Conservation (phyloP, 148 eudicot genomes). For the Fagopyrum esculentum region DNA sequence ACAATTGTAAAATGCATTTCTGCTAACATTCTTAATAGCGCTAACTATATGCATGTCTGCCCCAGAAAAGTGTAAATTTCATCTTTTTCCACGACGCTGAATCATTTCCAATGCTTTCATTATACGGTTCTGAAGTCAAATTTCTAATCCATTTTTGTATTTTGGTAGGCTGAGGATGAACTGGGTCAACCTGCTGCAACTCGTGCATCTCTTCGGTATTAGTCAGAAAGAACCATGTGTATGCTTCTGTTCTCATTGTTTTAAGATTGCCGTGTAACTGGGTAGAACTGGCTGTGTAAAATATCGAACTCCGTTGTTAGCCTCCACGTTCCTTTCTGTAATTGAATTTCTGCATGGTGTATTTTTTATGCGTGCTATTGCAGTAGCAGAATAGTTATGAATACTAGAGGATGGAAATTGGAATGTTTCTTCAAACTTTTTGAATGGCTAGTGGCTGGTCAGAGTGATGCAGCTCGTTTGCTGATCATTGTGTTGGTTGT, state of each 20-base stretch:
- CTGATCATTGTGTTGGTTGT: not conserved
- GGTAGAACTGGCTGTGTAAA: not conserved
- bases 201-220: conserved; percentile 77
- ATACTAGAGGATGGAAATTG: not conserved
- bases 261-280: not conserved
- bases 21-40: not conserved
- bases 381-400: not conserved
- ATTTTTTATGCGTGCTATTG: not conserved
- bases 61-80: not conserved
- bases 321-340: not conserved
- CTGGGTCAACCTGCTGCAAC: conserved; percentile 79
- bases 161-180: conserved; percentile 67
- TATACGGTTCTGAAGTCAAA: not conserved
- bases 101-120: not conserved
- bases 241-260: not conserved
- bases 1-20: not conserved
- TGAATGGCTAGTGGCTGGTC: not conserved
- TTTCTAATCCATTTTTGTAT: not conserved
- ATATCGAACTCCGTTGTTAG: not conserved
- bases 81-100: not conserved
- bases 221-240: conserved; percentile 6
- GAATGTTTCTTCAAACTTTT: not conserved
- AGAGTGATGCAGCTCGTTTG: not conserved
- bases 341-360: not conserved
- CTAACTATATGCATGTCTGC: not conserved